Conservation (phyloP, 2,329 filamentous ascomycete species). For the Trichoderma aggressivum region DNA sequence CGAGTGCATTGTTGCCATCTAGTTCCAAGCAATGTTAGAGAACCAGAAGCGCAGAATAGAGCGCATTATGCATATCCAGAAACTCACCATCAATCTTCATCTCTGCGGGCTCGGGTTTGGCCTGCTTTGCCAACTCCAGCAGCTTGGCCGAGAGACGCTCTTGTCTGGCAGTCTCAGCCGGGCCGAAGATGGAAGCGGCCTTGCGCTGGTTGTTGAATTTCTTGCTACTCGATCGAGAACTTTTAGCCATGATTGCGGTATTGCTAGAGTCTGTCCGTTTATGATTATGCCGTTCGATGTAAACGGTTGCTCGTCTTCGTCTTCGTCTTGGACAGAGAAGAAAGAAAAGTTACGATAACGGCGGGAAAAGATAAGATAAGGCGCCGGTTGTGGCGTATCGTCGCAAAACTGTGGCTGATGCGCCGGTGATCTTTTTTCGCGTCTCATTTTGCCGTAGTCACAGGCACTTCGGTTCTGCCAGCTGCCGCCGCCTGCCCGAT, state of each 20-base stretch:
- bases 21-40: neutral
- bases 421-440: neutral
- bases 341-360: constrained; percentile 27
- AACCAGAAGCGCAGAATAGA: neutral
- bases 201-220: constrained; percentile 83
- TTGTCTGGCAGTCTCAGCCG: constrained; percentile 72
- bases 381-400: neutral
- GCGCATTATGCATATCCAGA: neutral
- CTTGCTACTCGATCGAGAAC: constrained; percentile 70
- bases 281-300: neutral
- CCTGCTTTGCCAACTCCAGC: constrained; percentile 72
- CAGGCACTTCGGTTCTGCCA: constrained; percentile 1
- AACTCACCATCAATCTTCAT: constrained; percentile 45
- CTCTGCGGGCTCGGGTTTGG: constrained; percentile 60
- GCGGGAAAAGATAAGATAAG: constrained; percentile 12
- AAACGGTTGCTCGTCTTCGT: neutral
- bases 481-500: constrained; percentile 15
- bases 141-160: constrained; percentile 84
- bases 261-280: neutral
- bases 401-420: neutral
- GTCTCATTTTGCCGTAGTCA: neutral
- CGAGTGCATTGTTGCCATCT: constrained; percentile 28
- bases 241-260: constrained; percentile 74
- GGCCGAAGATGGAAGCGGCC: constrained; percentile 79
- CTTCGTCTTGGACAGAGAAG: constrained; percentile 7